Percentiles rank a stretch among this genome's conserved stretches.
Conservation (phyloP, 78 protist species). For the Dictyostelium intermedium region DNA sequence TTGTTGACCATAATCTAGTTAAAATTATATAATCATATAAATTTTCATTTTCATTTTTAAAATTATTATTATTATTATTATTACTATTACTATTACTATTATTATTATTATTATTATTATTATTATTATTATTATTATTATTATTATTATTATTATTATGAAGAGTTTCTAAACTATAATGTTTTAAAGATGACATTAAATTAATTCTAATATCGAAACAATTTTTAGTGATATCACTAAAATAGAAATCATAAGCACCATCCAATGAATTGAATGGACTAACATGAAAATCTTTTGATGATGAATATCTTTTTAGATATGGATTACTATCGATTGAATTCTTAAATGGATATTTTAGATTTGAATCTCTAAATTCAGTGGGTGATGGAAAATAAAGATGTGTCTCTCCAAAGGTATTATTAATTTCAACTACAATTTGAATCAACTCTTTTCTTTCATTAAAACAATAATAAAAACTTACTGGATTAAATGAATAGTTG, state of each 20-base stretch:
- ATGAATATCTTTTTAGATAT: background rate
- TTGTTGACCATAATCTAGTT: slow-evolving; percentile 53
- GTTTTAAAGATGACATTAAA: slow-evolving; percentile 9
- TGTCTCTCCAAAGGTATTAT: slow-evolving; percentile 74
- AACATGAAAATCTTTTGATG: slow-evolving; percentile 55
- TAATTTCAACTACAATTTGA: slow-evolving; percentile 53
- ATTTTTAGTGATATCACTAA: background rate
- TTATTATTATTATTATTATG: background rate
- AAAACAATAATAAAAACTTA: slow-evolving; percentile 47
- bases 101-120: background rate
- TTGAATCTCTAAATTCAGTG: background rate
- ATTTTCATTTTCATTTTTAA: background rate
- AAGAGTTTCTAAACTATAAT: background rate
- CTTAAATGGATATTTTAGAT: background rate
- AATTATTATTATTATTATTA: background rate
- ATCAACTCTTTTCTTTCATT: background rate
- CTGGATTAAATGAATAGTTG: slow-evolving; percentile 43
- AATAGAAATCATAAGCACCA: slow-evolving; percentile 43
- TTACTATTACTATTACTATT: background rate
- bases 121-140: background rate
- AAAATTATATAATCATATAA: slow-evolving; percentile 19
- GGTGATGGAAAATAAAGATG: slow-evolving; percentile 35
- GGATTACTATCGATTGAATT: background rate
- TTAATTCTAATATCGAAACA: slow-evolving; percentile 65
- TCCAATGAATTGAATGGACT: slow-evolving; percentile 63